Evolutionary conservation across 2,329 filamentous ascomycete species (phyloP), one percentile per base, ranked within the genome.

Genomic region (Colletotrichum horii): DNA sequence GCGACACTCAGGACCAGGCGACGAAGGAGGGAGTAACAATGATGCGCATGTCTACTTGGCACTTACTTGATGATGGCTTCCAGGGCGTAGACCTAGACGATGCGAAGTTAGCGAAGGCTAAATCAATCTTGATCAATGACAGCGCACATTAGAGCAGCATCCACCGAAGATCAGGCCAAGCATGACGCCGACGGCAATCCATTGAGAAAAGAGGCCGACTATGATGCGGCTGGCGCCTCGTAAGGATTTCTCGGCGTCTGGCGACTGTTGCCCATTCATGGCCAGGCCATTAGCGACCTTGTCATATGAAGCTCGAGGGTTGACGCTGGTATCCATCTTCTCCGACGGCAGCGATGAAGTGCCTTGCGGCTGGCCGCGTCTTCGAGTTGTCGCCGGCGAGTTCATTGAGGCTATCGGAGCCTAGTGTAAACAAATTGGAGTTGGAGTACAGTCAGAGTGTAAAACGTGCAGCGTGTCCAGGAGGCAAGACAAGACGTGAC

Each of bases 31-130:
- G 30, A 36, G 3, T 6, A 30, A 32, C 3, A 4, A 43, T 24
- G 28, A 26, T 6, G 11, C 28, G 24, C 11, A 22, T 52, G 22
- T 22, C n/a, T 22, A 60, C 7, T 36, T 34, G 22, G 14, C 65
- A 87, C 93, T 91, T 87, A 97, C 94, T 97, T 97, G 82, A 99
- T 93, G 80, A 98, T 98, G 62, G 95, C 94, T 85, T 99, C 97
- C 72, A 99, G 89, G 55, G 96, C 95, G 85, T 98, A 98, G n/a
- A 98, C 95, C 93, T 98, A 83, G 80, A 82, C 79, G 11, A 61
- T 24, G 19, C 16, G 48, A 55, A 43, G 66, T 69, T 62, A 75
- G 70, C 60, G 38, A 11, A 22, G 43, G 48, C 22, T 24, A 15
- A 60, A 48, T 22, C 6, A 60, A 24, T 26, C 15, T n/a, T 15